phyloP scores from a whole-genome alignment of 352 stramenopile genomes.

The Phytophthora sansomeana region DNA sequence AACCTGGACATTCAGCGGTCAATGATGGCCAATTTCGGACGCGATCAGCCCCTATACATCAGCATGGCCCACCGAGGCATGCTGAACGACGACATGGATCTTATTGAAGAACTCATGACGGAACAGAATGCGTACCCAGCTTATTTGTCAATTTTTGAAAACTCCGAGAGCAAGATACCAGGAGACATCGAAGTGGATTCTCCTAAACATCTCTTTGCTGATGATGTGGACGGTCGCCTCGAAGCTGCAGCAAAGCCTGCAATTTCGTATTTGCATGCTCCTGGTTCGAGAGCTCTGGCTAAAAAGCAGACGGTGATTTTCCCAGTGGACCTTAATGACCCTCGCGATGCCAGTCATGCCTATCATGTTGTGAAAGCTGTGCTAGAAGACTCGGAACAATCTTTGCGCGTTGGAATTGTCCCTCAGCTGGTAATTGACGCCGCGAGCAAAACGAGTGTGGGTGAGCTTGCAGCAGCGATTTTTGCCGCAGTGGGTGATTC shows the following conservation, averaged over 20 bases:
- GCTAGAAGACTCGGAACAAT: conserved; percentile 71
- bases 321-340: conserved; percentile 57
- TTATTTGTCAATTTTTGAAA: conserved; percentile 76
- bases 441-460: conserved; percentile 24
- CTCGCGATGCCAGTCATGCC: conserved; percentile 59
- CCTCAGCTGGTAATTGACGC: conserved; percentile 41
- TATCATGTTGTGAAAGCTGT: conserved; percentile 68
- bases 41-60: conserved; percentile 85
- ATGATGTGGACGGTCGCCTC: conserved; percentile 68
- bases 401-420: conserved; percentile 68
- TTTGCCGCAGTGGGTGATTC: conserved; percentile 60
- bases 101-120: conserved; percentile 72
- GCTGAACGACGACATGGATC: conserved; percentile 69
- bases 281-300: conserved; percentile 46
- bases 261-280: conserved; percentile 69
- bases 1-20: conserved; percentile 73
- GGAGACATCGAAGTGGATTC: conserved; percentile 25
- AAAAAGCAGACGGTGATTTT: conserved; percentile 86
- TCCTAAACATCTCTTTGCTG: conserved; percentile 59
- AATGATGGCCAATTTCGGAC: conserved; percentile 80
- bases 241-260: conserved; percentile 53
- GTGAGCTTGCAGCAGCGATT: conserved; percentile 60
- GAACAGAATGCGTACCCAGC: conserved; percentile 68
- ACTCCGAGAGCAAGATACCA: conserved; percentile 25
- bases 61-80: conserved; percentile 61